phyloP scores from a whole-genome alignment of 2,329 filamentous ascomycete genomes.

The Blastomyces parvus region DNA sequence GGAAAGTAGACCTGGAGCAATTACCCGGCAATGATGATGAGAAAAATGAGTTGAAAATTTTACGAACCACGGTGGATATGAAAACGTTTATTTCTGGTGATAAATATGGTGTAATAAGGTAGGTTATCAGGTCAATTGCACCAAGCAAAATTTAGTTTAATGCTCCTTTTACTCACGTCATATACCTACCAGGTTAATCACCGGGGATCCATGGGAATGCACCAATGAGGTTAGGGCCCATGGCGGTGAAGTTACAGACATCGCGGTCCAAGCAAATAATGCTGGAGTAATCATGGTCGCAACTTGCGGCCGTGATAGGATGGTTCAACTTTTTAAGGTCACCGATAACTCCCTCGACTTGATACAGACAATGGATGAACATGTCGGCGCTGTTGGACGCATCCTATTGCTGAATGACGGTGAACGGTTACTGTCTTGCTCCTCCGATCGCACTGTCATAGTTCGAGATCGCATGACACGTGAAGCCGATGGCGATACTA shows the following conservation, averaged over 20 bases:
- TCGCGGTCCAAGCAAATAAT: constrained; percentile 57
- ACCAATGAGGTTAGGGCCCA: constrained; percentile 74
- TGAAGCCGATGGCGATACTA: constrained; percentile 45
- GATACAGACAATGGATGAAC: constrained; percentile 85
- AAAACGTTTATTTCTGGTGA: constrained; percentile 72
- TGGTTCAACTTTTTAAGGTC: constrained; percentile 76
- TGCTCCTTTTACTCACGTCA: constrained; percentile 17
- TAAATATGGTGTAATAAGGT: constrained; percentile 68
- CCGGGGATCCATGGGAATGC: constrained; percentile 48
- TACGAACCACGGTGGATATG: constrained; percentile 52
- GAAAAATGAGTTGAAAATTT: constrained; percentile 48
- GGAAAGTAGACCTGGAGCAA: constrained; percentile 62
- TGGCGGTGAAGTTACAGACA: constrained; percentile 70
- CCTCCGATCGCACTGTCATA: constrained; percentile 77
- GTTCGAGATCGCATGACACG: constrained; percentile 68
- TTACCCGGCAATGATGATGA: constrained; percentile 36
- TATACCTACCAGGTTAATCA: constrained; percentile 22
- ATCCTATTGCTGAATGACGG: constrained; percentile 66
- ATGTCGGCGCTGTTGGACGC: constrained; percentile 73
- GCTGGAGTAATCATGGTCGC: constrained; percentile 59
- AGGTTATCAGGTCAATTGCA: constrained; percentile 16
- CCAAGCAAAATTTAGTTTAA: neutral
- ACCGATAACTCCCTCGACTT: constrained; percentile 56
- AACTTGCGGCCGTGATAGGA: constrained; percentile 78
- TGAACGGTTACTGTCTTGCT: constrained; percentile 68